A percentile compares a stretch with the other conserved stretches of the same genome.
These are phyloP conservation scores for Solanum piurae DNA, from an alignment of 257 asterid species.

Conservation along the genomic window DNA sequence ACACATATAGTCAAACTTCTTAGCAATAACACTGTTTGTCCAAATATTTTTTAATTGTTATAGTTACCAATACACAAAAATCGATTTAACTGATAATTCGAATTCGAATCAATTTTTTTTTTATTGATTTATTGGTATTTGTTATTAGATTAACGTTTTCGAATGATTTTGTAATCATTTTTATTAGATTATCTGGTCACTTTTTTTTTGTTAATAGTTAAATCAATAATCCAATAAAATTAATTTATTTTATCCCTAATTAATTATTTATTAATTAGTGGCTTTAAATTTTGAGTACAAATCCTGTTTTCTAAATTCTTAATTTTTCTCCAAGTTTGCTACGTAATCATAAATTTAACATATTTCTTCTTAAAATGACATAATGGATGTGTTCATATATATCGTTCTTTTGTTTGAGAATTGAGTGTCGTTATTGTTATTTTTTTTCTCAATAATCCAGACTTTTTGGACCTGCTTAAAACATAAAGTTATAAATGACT, in stretches of 20 bases:
- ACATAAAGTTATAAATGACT: too few species aligned
- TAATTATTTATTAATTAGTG: not conserved
- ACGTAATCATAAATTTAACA: not conserved
- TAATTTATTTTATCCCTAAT: not conserved
- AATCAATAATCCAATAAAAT: not conserved
- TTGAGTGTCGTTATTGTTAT: not conserved
- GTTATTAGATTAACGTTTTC: not conserved
- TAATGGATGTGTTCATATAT: not conserved
- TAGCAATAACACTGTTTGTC: not conserved
- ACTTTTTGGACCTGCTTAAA: too few species aligned
- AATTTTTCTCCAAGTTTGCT: not conserved
- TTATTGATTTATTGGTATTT: not conserved
- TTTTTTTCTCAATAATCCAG: too few species aligned
- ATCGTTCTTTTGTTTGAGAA: not conserved
- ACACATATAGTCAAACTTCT: not conserved
- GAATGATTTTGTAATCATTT: not conserved
- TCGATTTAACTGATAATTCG: not conserved
- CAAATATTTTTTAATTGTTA: not conserved
- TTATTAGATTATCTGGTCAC: not conserved
- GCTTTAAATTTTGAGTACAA: not conserved
- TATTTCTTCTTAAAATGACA: not conserved
- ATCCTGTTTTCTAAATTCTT: not conserved
- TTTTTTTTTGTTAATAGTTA: not conserved
- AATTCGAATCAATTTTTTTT: not conserved
- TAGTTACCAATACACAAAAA: not conserved